Percentiles rank a stretch among this genome's conserved stretches.
Evolutionary conservation across 2,329 filamentous ascomycete species (phyloP).

Genomic region (Paecilomyces formosus): DNA sequence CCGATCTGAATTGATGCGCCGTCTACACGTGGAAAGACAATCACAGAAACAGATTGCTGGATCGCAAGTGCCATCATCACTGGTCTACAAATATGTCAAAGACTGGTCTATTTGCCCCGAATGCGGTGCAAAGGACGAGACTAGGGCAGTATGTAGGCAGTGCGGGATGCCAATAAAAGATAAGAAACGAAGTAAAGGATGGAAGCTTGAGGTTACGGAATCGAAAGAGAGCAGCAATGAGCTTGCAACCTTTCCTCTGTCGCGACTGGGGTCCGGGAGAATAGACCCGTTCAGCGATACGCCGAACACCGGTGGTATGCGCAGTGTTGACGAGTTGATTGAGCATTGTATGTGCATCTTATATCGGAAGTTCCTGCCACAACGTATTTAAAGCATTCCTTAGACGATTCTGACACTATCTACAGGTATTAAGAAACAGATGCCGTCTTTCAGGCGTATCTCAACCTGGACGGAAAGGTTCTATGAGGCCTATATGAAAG

Average conservation of each 20-base stretch:
- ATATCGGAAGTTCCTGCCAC: not conserved
- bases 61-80: not conserved
- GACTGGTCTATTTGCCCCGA: not conserved
- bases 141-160: not conserved
- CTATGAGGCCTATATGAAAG: slow-evolving; percentile 2
- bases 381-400: not conserved
- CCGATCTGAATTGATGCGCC: slow-evolving; percentile 9
- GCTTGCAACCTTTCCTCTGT: not conserved
- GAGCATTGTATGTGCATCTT: not conserved
- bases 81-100: not conserved
- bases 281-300: not conserved
- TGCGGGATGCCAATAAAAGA: not conserved
- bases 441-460: slow-evolving; percentile 3
- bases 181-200: not conserved
- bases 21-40: slow-evolving; percentile 6
- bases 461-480: slow-evolving; percentile 1
- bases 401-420: not conserved
- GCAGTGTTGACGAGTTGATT: not conserved
- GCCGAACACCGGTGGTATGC: not conserved
- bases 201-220: not conserved
- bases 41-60: not conserved
- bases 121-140: not conserved
- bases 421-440: not conserved
- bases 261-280: not conserved
- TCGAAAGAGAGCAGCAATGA: not conserved